These are phyloP conservation scores for Sarcodon sp. DNA, from an alignment of 768 basidiomycete species.

Conservation along the genomic window DNA sequence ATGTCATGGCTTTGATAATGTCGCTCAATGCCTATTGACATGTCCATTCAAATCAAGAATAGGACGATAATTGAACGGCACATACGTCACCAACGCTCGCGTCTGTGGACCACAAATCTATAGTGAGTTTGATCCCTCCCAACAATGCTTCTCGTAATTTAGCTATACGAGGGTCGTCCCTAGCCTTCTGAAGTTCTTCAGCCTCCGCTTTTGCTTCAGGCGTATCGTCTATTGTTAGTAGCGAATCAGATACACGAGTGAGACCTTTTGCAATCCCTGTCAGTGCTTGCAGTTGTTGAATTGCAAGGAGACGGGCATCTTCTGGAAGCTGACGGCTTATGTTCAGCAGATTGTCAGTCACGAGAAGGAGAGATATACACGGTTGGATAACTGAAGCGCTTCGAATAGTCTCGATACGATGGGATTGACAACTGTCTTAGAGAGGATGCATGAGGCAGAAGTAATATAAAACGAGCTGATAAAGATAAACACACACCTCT, in stretches of 20 bases:
- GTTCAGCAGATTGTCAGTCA: background rate
- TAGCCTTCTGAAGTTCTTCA: conserved; percentile 42
- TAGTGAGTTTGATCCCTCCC: conserved; percentile 38
- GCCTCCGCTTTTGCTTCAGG: conserved; percentile 36
- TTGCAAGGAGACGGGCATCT: conserved; percentile 50
- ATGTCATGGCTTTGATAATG: conserved; percentile 77
- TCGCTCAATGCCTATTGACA: conserved; percentile 57
- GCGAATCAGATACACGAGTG: conserved; percentile 60
- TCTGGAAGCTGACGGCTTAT: conserved; percentile 42
- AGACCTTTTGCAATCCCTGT: conserved; percentile 83
- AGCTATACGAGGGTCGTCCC: conserved; percentile 50
- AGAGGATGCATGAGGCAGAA: background rate
- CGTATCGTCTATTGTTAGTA: conserved; percentile 45
- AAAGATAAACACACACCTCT: conserved; percentile 29
- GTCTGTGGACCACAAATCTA: conserved; percentile 74
- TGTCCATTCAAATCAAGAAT: background rate
- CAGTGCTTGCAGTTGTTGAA: conserved; percentile 68
- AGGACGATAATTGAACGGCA: conserved; percentile 6
- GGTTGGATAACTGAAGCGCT: conserved; percentile 38
- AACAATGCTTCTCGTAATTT: conserved; percentile 59
- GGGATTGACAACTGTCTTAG: conserved; percentile 62
- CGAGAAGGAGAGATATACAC: conserved; percentile 24
- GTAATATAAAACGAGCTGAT: background rate
- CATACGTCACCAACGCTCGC: conserved; percentile 65
- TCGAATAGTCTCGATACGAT: conserved; percentile 59